Conservation (phyloP, 768 basidiomycete species). For the Tricholoma matsutake region DNA sequence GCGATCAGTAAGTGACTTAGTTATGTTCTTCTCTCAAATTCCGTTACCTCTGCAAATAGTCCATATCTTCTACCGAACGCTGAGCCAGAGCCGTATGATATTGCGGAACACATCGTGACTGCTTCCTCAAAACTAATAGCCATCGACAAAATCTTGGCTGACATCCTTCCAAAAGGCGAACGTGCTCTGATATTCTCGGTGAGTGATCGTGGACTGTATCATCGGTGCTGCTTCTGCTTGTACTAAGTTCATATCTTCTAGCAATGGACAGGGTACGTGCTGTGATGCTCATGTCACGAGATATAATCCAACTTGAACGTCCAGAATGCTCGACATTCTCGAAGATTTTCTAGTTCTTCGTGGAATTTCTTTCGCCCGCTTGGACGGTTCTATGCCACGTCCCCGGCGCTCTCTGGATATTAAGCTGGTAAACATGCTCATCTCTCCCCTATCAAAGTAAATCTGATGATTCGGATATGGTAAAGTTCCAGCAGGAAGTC, state of each 20-base stretch:
- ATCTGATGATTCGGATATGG: neutral
- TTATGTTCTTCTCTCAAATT: neutral
- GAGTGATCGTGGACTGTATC: constrained; percentile 14
- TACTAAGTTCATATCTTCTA: constrained; percentile 18
- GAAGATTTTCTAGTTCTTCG: constrained; percentile 66
- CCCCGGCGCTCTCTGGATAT: constrained; percentile 58
- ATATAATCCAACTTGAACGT: constrained; percentile 1
- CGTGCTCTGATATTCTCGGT: constrained; percentile 69
- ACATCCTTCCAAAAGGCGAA: constrained; percentile 57
- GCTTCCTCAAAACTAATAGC: constrained; percentile 54
- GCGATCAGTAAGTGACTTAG: constrained; percentile 52
- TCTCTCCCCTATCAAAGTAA: neutral
- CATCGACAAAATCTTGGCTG: constrained; percentile 56
- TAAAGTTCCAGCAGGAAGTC: constrained; percentile 55
- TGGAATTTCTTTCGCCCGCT: constrained; percentile 54
- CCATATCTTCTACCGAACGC: constrained; percentile 52
- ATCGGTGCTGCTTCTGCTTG: neutral
- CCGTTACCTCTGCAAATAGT: constrained; percentile 24
- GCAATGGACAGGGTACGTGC: constrained; percentile 55
- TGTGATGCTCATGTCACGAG: neutral
- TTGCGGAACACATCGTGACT: constrained; percentile 55
- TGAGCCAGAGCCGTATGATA: constrained; percentile 43
- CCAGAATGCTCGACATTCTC: constrained; percentile 63
- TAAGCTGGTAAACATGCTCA: constrained; percentile 36
- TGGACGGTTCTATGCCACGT: constrained; percentile 54